Conservation (phyloP, 1,139 yeast species). For the Kurtzmaniella quercitrusa region DNA sequence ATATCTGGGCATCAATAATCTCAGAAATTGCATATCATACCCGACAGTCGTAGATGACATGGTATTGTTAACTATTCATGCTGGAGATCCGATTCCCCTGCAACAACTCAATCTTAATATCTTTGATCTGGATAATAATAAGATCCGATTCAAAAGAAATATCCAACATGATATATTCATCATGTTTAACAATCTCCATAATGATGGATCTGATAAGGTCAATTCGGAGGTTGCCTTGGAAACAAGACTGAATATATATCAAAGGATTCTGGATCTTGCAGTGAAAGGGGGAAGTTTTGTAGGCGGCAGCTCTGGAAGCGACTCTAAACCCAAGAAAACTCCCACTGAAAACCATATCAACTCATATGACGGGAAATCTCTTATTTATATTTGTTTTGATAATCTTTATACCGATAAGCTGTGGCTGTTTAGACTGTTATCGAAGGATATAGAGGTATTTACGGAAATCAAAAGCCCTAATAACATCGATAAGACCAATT, state of each 20-base stretch:
- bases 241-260: conserved; percentile 4
- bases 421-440: conserved; percentile 37
- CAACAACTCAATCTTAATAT: conserved; percentile 35
- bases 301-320: not conserved
- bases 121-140: conserved; percentile 35
- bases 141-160: conserved; percentile 28
- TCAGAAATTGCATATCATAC: conserved; percentile 37
- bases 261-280: conserved; percentile 4
- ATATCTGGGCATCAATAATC: conserved; percentile 24
- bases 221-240: not conserved
- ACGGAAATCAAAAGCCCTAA: conserved; percentile 35
- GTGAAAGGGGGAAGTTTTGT: conserved; percentile 1
- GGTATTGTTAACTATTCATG: conserved; percentile 26
- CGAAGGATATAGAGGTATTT: conserved; percentile 29
- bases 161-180: conserved; percentile 25
- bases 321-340: not conserved
- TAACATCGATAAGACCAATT: conserved; percentile 32
- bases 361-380: conserved; percentile 23
- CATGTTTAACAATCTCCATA: conserved; percentile 36
- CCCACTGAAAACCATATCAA: conserved; percentile 11
- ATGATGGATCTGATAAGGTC: conserved; percentile 6
- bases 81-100: conserved; percentile 29
- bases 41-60: conserved; percentile 35
- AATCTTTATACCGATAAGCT: conserved; percentile 39
- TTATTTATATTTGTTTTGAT: conserved; percentile 40